Conservation (phyloP, 305 asterid genomes). For the Rubia peregrina region DNA sequence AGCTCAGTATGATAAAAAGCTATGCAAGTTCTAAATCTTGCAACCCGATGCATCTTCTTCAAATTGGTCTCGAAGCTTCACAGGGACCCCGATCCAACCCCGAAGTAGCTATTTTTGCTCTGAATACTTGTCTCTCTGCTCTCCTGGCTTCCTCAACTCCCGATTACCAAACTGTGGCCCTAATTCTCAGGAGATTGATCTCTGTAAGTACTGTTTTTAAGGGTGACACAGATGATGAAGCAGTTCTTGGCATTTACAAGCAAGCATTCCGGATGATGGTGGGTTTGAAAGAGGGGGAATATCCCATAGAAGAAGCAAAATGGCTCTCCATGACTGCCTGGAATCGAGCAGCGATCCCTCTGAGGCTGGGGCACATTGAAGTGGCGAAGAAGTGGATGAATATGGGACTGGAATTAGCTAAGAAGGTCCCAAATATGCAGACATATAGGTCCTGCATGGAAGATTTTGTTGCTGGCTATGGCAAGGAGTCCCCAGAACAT, state of each 20-base stretch:
- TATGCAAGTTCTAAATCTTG: slow-evolving; percentile 57
- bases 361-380: slow-evolving; percentile 61
- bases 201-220: slow-evolving; percentile 35
- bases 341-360: slow-evolving; percentile 84
- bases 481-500: slow-evolving; percentile 37
- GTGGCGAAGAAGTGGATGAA: slow-evolving; percentile 79
- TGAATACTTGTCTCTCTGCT: slow-evolving; percentile 56
- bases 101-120: slow-evolving; percentile 59
- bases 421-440: slow-evolving; percentile 67
- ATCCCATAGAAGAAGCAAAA: slow-evolving; percentile 78
- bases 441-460: slow-evolving; percentile 78
- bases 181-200: slow-evolving; percentile 59
- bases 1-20: slow-evolving; percentile 54
- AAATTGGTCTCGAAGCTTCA: slow-evolving; percentile 73
- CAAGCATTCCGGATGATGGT: slow-evolving; percentile 81
- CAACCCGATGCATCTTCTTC: slow-evolving; percentile 60
- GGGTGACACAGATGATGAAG: slow-evolving; percentile 53
- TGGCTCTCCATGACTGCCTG: slow-evolving; percentile 98
- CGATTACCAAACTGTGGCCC: slow-evolving; percentile 62
- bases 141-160: slow-evolving; percentile 64
- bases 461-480: slow-evolving; percentile 51
- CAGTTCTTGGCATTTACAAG: slow-evolving; percentile 51
- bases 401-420: slow-evolving; percentile 69
- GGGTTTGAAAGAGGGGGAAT: slow-evolving; percentile 81
- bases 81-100: slow-evolving; percentile 69